Conservation (phyloP, 306 rosid genomes). For the Begonia peltatifolia region DNA sequence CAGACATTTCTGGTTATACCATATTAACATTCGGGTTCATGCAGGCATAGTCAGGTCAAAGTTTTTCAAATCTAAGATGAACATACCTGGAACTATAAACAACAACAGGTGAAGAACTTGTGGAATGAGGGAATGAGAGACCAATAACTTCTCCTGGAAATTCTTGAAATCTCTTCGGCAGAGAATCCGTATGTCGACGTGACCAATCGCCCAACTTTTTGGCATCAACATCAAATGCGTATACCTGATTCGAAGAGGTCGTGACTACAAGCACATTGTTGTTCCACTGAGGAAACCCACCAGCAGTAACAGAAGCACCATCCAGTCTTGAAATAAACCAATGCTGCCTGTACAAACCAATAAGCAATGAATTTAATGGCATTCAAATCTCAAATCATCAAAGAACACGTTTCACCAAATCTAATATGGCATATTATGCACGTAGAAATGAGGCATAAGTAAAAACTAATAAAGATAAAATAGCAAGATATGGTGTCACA, state of each 20-base stretch:
- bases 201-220: slow-evolving; percentile 90
- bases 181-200: slow-evolving; percentile 39
- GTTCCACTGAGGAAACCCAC: slow-evolving; percentile 74
- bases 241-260: slow-evolving; percentile 88
- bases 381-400: no score
- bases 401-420: no score
- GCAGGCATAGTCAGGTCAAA: not conserved
- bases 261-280: slow-evolving; percentile 62
- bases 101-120: slow-evolving; percentile 49
- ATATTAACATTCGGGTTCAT: no score
- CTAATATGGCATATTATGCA: no score
- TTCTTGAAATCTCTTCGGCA: slow-evolving; percentile 75
- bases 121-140: slow-evolving; percentile 68
- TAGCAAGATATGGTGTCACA: slow-evolving; percentile 8
- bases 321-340: slow-evolving; percentile 91
- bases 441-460: no score
- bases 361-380: no score
- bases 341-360: slow-evolving; percentile 51
- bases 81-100: slow-evolving; percentile 89
- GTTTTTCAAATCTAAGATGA: not conserved
- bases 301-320: slow-evolving; percentile 89
- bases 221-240: slow-evolving; percentile 81
- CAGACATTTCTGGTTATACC: no score
- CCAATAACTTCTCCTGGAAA: slow-evolving; percentile 98
- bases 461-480: not conserved